Base-by-base conservation (phyloP, 2,329 filamentous ascomycete genomes). In the Penicillium brasilianum region DNA sequence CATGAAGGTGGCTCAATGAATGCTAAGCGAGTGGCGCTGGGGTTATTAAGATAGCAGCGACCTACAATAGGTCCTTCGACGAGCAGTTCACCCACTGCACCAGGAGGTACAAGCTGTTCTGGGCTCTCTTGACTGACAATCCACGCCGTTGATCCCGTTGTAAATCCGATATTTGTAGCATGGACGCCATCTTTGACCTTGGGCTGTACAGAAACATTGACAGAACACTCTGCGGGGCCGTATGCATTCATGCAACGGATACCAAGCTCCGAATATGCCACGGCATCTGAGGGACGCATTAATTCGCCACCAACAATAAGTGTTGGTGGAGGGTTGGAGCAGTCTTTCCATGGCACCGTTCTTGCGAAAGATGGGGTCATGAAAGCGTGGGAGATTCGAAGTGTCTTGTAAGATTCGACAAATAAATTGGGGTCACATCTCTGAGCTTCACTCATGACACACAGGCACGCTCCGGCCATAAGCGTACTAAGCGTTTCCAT, bases 401-500 rank as follows among this genome's bases (percentile, higher is more conserved):
- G 30, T 5, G 5, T 34, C 30, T 34, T 34, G 30, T 34, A 34
- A 34, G 30, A 34, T 34, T 34, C 30, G 30, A 34, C 30, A 34
- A 34, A 34, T 34, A 34, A 34, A 34, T 34, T 34, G 30, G 30
- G 30, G 30, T 34, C 30, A 34, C 30, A 6, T 34, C 30, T 5
- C 30, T 34, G 30, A 34, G 30, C 30, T 34, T 34, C 30, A 34
- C 30, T 34, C 30, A 34, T 34, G 30, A 68, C 56, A 36, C 65
- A 62, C 16, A 68, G 28, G 20, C 62, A 64, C 11, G 54, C 65
- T 10, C 65, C 65, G 9, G 22, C 20, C 3, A 62, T 56, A 32
- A 67, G 34, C 1, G 63, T 59, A 11, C 32, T 55, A 5, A 66
- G 34, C n/a, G 30, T 50, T 7, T 66, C 63, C 4, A 61, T 16